These are phyloP conservation scores for Colletotrichum sp. DNA, from an alignment of 2,329 filamentous ascomycete species.

Conservation along the genomic window DNA sequence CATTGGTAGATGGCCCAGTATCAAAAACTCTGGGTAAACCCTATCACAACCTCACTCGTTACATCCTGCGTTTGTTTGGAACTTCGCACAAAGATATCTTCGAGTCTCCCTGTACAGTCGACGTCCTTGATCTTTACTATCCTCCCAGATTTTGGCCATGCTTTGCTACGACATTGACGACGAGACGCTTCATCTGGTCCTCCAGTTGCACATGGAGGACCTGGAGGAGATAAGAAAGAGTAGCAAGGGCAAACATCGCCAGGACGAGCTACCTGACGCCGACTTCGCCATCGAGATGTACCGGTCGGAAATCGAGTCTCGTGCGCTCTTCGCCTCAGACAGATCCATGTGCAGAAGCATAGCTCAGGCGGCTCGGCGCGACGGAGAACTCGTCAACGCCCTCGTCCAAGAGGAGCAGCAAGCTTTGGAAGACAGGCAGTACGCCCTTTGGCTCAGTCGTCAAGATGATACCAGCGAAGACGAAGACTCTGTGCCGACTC, in stretches of 20 bases:
- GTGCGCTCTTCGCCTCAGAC: slow-evolving; percentile 9
- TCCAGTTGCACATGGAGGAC: slow-evolving; percentile 24
- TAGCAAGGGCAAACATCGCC: not conserved
- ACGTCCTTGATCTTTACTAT: not conserved
- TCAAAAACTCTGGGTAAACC: not conserved
- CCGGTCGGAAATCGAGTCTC: slow-evolving; percentile 13
- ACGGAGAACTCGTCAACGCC: slow-evolving; percentile 14
- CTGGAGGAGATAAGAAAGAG: not conserved
- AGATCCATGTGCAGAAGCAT: slow-evolving; percentile 23
- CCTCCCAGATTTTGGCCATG: not conserved
- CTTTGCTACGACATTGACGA: not conserved
- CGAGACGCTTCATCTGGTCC: not conserved
- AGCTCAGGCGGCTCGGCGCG: slow-evolving; percentile 22
- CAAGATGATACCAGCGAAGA: not conserved
- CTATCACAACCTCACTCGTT: not conserved
- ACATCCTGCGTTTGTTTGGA: not conserved
- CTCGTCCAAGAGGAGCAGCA: not conserved
- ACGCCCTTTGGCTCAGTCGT: not conserved
- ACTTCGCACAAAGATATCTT: too few relatives aligned
- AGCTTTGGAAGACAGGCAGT: not conserved
- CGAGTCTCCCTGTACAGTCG: too few relatives aligned
- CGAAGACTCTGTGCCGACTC: not conserved
- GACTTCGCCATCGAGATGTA: slow-evolving; percentile 15
- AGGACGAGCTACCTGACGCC: slow-evolving; percentile 2
- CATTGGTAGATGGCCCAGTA: not conserved